Evolutionary conservation across 768 basidiomycete species (phyloP).

Genomic region (Amylocystis lapponica): DNA sequence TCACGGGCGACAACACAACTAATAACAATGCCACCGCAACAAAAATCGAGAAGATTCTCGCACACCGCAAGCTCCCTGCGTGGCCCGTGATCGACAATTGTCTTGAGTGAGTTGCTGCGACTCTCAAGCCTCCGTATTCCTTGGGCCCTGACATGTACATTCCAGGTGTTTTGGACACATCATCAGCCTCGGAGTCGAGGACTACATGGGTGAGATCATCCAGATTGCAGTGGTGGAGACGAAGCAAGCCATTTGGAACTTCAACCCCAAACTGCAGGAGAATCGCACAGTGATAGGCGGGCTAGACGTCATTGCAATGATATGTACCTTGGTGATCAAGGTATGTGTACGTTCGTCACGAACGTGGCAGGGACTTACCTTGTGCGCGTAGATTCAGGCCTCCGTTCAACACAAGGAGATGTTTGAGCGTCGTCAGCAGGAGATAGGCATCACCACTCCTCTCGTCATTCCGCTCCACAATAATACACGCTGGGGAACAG

Average conservation of each 20-base stretch:
- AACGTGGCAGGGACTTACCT: not conserved
- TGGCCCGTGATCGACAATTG: not conserved
- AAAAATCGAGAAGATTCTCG: conserved; percentile 13
- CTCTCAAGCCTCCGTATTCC: no score
- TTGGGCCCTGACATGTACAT: no score
- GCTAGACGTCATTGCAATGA: no score
- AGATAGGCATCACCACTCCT: not conserved
- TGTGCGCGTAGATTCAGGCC: not conserved
- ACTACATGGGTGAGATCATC: conserved; percentile 27
- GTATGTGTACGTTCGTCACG: conserved; percentile 13
- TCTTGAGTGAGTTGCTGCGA: no score
- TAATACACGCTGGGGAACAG: not conserved
- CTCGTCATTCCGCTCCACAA: not conserved
- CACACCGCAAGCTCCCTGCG: not conserved
- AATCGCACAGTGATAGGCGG: conserved; percentile 24
- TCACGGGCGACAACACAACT: conserved; percentile 16
- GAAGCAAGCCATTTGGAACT: conserved; percentile 29
- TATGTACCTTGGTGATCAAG: conserved; percentile 27
- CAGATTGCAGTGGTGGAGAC: conserved; percentile 24
- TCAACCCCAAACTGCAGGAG: conserved; percentile 18
- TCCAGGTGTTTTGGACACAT: conserved; percentile 28
- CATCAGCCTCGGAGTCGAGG: conserved; percentile 22
- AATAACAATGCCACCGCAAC: conserved; percentile 15
- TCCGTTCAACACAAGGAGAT: not conserved
- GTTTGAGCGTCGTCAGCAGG: not conserved